Percentiles rank a stretch among this genome's conserved stretches.
Conservation (phyloP, 1,139 yeast genomes). For the Hanseniaspora gamundiae region DNA sequence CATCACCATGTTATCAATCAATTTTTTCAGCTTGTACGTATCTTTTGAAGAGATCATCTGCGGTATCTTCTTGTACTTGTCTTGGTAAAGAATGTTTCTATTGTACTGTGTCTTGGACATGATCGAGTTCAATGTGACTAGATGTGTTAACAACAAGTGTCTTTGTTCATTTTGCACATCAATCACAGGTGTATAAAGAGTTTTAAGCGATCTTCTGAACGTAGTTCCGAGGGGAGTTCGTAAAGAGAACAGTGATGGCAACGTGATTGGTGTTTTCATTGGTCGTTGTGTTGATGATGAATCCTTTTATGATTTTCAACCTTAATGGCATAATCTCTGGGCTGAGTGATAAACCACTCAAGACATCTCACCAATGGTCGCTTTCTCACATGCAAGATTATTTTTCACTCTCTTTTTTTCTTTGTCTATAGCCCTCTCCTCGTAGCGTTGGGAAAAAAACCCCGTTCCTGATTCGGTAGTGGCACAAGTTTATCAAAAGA, state of each 20-base stretch:
- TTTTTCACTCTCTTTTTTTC: no score
- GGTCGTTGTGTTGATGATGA: no score
- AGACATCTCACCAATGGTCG: no score
- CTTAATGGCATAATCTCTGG: no score
- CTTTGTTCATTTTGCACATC: conserved; percentile 11
- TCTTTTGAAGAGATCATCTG: conserved; percentile 16
- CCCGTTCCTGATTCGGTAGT: no score
- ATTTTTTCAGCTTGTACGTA: conserved; percentile 4
- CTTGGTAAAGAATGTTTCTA: conserved; percentile 14
- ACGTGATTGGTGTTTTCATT: no score
- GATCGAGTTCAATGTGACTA: conserved; percentile 15
- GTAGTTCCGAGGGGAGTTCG: background rate
- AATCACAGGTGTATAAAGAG: conserved; percentile 19
- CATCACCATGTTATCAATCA: background rate
- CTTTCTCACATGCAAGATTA: no score
- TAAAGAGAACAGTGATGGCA: no score
- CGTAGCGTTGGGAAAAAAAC: no score
- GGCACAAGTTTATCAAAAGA: background rate
- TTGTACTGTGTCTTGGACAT: conserved; percentile 14
- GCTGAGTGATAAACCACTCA: no score
- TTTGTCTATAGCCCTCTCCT: no score
- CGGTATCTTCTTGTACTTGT: conserved; percentile 17
- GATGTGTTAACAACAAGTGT: conserved; percentile 11
- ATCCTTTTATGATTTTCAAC: no score
- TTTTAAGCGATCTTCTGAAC: conserved; percentile 12